Conservation (phyloP, 148 eudicot genomes). For the Pharnaceum exiguum region DNA sequence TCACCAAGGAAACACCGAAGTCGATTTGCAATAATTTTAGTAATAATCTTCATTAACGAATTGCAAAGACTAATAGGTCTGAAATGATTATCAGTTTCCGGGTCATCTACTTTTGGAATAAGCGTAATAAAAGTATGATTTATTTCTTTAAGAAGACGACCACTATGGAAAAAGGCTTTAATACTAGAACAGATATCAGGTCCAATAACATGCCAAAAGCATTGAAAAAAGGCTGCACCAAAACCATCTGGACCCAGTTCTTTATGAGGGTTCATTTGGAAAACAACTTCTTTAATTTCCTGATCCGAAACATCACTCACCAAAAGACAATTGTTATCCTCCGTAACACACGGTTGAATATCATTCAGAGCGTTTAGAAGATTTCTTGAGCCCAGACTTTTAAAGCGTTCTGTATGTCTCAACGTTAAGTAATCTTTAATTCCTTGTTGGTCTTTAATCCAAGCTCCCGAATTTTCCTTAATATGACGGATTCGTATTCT, state of each 20-base stretch:
- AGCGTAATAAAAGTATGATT: background rate
- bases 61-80: background rate
- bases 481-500: background rate
- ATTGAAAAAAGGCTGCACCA: background rate
- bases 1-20: background rate
- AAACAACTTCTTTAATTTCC: background rate
- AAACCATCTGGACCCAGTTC: background rate
- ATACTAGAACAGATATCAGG: background rate
- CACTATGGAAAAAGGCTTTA: background rate
- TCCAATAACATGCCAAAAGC: background rate
- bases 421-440: background rate
- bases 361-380: background rate
- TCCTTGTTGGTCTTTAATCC: background rate
- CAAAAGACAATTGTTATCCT: background rate
- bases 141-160: background rate
- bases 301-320: background rate
- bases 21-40: background rate
- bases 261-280: background rate
- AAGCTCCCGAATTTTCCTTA: background rate
- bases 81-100: background rate
- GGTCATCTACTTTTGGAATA: background rate
- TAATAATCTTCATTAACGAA: background rate
- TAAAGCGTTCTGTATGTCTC: background rate
- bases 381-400: no score
- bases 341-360: background rate